Conservation (phyloP, 1,139 yeast species). For the Lodderomyces pseudojiufengensis region DNA sequence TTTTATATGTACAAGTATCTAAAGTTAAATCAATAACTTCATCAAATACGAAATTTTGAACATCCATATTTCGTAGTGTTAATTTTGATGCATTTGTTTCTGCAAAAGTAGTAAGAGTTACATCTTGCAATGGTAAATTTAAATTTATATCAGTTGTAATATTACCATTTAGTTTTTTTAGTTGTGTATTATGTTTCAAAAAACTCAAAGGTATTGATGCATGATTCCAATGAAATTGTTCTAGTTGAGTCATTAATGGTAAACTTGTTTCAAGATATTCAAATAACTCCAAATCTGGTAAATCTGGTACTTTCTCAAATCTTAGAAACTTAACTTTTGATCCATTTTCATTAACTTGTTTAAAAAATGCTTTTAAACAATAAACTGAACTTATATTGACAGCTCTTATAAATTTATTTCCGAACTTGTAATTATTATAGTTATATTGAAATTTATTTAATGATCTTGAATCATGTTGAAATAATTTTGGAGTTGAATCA, state of each 20-base stretch:
- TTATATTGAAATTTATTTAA: slow-evolving; percentile 6
- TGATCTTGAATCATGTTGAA: slow-evolving; percentile 7
- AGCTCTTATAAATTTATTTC: slow-evolving; percentile 5
- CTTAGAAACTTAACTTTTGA: slow-evolving; percentile 15
- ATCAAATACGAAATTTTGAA: slow-evolving; percentile 6
- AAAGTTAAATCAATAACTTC: slow-evolving; percentile 8
- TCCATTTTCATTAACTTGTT: slow-evolving; percentile 14
- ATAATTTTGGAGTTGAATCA: slow-evolving; percentile 17
- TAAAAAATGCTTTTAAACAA: slow-evolving; percentile 21
- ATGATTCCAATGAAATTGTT: slow-evolving; percentile 22
- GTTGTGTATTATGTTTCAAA: slow-evolving; percentile 5
- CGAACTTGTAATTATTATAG: slow-evolving; percentile 6
- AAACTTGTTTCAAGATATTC: slow-evolving; percentile 16
- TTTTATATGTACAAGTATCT: slow-evolving; percentile 11
- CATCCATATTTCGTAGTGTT: slow-evolving; percentile 8
- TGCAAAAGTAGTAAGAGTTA: slow-evolving; percentile 2
- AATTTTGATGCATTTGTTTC: slow-evolving; percentile 3
- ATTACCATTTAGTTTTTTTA: slow-evolving; percentile 7
- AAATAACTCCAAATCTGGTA: slow-evolving; percentile 24
- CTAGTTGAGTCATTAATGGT: slow-evolving; percentile 19
- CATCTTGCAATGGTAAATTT: neutral
- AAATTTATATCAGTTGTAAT: slow-evolving; percentile 2
- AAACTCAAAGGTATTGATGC: slow-evolving; percentile 4
- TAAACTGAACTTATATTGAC: slow-evolving; percentile 18
- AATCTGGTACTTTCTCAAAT: slow-evolving; percentile 24